Evolutionary conservation across 805 yeast genomes (phyloP).

Genomic region (Candida vaughaniae): DNA sequence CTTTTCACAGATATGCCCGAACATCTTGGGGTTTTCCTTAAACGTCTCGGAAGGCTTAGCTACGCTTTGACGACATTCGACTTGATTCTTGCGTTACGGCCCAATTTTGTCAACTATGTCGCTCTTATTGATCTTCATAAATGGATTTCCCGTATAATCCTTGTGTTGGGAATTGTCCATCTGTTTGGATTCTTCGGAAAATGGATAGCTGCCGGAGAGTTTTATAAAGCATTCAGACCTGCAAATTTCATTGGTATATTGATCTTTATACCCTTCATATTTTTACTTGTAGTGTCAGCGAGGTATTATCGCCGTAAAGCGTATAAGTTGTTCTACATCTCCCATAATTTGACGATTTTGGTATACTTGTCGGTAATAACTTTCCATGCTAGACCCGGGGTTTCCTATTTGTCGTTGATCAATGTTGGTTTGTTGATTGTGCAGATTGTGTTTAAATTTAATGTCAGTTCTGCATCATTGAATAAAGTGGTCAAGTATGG

Average conservation of each 20-base stretch:
- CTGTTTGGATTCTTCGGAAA: conserved; percentile 48
- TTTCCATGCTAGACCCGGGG: conserved; percentile 74
- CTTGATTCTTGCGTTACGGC: conserved; percentile 54
- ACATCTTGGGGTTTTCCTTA: conserved; percentile 30
- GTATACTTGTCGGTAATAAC: conserved; percentile 43
- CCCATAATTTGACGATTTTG: conserved; percentile 55
- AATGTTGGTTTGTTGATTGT: conserved; percentile 24
- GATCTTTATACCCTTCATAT: conserved; percentile 31
- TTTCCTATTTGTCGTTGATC: conserved; percentile 23
- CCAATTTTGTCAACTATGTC: conserved; percentile 47
- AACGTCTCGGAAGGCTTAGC: conserved; percentile 62
- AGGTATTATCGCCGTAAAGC: conserved; percentile 46
- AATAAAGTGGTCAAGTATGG: conserved; percentile 4
- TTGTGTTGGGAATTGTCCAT: conserved; percentile 48
- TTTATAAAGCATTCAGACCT: conserved; percentile 32
- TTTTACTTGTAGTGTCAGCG: conserved; percentile 47
- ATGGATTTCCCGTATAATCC: conserved; percentile 64
- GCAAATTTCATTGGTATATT: conserved; percentile 55
- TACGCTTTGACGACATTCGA: conserved; percentile 60
- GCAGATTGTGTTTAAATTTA: conserved; percentile 37
- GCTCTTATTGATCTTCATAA: conserved; percentile 60
- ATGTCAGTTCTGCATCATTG: conserved; percentile 3
- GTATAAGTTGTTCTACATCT: conserved; percentile 54
- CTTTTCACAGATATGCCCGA: conserved; percentile 3
- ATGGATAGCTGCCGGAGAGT: conserved; percentile 44